These are phyloP conservation scores for Besnoitia besnoiti DNA, from an alignment of 169 alveolate species.

Conservation along the genomic window DNA sequence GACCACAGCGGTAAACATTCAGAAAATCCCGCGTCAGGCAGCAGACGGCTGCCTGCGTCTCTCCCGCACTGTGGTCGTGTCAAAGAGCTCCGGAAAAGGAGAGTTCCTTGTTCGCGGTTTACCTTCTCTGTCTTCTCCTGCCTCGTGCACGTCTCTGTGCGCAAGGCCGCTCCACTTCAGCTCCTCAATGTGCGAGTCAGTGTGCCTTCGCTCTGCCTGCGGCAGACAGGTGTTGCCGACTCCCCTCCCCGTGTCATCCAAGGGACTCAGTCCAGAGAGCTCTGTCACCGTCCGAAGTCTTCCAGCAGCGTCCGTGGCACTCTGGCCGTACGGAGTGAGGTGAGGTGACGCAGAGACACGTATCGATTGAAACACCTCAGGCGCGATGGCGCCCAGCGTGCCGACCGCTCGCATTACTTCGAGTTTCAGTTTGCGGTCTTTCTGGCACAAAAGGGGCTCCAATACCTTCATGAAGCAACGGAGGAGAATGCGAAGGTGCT, in stretches of 20 bases:
- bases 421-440: background rate
- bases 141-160: background rate
- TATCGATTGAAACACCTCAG: background rate
- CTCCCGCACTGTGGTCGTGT: too few relatives aligned
- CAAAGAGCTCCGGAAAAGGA: too few relatives aligned
- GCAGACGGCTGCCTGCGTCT: too few relatives aligned
- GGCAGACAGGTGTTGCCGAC: background rate
- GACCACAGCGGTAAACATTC: too few relatives aligned
- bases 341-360: background rate
- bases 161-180: background rate
- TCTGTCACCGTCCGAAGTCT: background rate
- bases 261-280: background rate
- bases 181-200: background rate
- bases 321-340: background rate
- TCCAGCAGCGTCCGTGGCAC: background rate
- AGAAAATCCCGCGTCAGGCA: too few relatives aligned
- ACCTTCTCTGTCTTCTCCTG: background rate
- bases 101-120: background rate
- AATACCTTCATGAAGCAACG: background rate
- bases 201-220: background rate
- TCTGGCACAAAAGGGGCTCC: background rate
- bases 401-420: constrained; percentile 25
- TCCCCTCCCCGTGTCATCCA: background rate
- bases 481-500: background rate
- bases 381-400: constrained; percentile 23